A percentile compares a stretch with the other conserved stretches of the same genome.
Evolutionary conservation across 2,329 filamentous ascomycete species (phyloP).

Genomic region (Clarireedia sp.): DNA sequence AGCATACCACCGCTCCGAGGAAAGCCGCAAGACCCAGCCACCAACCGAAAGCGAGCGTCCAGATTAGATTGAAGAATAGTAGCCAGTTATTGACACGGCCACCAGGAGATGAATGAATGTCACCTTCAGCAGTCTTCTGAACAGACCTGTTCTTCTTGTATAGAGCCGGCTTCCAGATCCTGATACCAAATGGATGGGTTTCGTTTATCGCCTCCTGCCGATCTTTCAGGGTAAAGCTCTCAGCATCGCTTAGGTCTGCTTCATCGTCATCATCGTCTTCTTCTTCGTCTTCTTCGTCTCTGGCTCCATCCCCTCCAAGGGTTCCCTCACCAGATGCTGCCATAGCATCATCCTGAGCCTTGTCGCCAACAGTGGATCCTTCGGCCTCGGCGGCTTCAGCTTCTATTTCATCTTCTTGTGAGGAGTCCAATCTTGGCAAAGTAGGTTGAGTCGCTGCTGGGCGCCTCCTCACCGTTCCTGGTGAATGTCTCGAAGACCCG

Average conservation of each 20-base stretch:
- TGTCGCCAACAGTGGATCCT: constrained; percentile 12
- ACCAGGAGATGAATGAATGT: constrained; percentile 92
- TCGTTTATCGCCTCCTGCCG: constrained; percentile 97
- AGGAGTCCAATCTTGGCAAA: constrained; percentile 41
- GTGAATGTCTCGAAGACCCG: constrained; percentile 38
- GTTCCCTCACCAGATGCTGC: constrained; percentile 21
- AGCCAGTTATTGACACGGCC: constrained; percentile 79
- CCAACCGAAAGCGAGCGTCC: constrained; percentile 92
- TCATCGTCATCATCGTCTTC: constrained; percentile 56
- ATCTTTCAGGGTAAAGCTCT: constrained; percentile 96
- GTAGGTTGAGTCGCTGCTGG: constrained; percentile 37
- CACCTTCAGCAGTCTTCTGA: constrained; percentile 89
- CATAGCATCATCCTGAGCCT: constrained; percentile 11
- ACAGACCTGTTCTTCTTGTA: constrained; percentile 98
- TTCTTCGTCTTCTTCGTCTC: constrained; percentile 34
- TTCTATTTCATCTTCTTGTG: constrained; percentile 37
- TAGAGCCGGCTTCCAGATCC: constrained; percentile 95
- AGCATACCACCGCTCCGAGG: constrained; percentile 68
- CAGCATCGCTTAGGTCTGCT: constrained; percentile 75
- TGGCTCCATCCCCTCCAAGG: constrained; percentile 32
- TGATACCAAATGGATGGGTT: constrained; percentile 96
- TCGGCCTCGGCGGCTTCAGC: constrained; percentile 15
- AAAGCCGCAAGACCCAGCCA: constrained; percentile 79
- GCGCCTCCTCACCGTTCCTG: constrained; percentile 42
- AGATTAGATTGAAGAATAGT: constrained; percentile 78